phyloP scores from a whole-genome alignment of 208 protist genomes.

The Trypanosoma vivax region DNA sequence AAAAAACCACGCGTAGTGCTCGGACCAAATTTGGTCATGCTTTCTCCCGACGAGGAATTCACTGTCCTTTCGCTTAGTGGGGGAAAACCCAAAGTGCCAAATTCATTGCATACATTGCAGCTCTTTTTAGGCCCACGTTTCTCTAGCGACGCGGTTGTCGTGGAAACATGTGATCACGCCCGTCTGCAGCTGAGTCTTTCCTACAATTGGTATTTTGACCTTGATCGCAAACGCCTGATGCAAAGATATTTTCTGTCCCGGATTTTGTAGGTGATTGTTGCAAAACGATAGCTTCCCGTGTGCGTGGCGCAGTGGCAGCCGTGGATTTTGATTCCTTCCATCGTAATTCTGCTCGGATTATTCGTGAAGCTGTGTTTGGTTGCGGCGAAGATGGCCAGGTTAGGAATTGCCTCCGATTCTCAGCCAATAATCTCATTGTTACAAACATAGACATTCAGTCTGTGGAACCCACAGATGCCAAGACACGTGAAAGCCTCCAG shows the following conservation, averaged over 20 bases:
- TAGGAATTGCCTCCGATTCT: conserved; percentile 68
- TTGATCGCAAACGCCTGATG: conserved; percentile 35
- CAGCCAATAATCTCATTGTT: conserved; percentile 90
- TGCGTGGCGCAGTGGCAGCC: conserved; percentile 91
- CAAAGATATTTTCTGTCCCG: conserved; percentile 88
- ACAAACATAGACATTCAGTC: conserved; percentile 94
- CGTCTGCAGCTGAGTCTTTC: conserved; percentile 89
- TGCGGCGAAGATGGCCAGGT: conserved; percentile 44
- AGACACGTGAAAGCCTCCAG: conserved; percentile 92
- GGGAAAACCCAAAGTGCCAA: conserved; percentile 89
- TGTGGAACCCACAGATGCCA: conserved; percentile 90
- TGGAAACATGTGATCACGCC: conserved; percentile 96
- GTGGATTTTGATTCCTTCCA: conserved; percentile 96
- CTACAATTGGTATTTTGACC: conserved; percentile 97
- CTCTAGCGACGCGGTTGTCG: conserved; percentile 90
- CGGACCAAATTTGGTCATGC: conserved; percentile 92
- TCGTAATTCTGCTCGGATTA: conserved; percentile 92
- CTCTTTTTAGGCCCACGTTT: conserved; percentile 94
- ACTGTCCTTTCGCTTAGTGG: conserved; percentile 92
- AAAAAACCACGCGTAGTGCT: conserved; percentile 87
- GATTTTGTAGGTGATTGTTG: conserved; percentile 97
- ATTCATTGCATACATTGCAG: conserved; percentile 88
- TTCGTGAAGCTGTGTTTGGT: conserved; percentile 93
- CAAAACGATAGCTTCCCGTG: conserved; percentile 94
- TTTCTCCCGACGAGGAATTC: conserved; percentile 95